Evolutionary conservation across 306 rosid species (phyloP), one percentile per base, ranked within the genome.

Genomic region (Carpinus fangiana): DNA sequence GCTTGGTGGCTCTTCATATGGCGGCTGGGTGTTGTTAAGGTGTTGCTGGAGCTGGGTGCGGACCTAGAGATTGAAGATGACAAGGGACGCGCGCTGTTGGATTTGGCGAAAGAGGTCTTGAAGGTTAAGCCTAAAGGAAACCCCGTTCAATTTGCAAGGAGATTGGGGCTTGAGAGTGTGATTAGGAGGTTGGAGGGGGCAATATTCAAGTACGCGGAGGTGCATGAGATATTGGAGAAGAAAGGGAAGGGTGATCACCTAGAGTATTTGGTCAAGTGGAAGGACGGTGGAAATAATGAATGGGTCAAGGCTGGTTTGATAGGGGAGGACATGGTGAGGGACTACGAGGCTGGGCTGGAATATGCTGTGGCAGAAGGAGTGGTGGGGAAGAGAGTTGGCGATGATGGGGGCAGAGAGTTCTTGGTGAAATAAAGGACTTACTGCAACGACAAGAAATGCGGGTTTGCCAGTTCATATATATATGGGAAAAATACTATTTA

Each of bases 231-330:
- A 5, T 0, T 89, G 78, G 97, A 92, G 76, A 84, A 76, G 80
- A 87, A 97, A 62, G 98, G 98, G 71, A 94, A 92, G 36, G 97
- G 92, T 0, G 89, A 89, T 36, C 72, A 85, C 48, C 31, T 88
- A 34, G 98, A 94, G 85, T 92, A 92, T n/a, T 75, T 94, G 70
- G 96, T 94, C 73, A 80, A 66, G 59, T 94, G 98, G 98, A 92
- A 90, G 65, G 98, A 94, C 72, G 98, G 90, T 0, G 82, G 74
- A n/a, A 92, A 75, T 0, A 89, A 88, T 12, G 94, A 89, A 78
- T 92, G 98, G 98, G 90, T 94, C 23, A 94, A 90, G 55, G 90
- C 87, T 5, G 64, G 72, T 85, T 83, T 70, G 2, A 81, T 94
- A 9, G 96, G 84, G 38, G 98, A 83, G 85, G 98, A 94, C 45